Evolutionary conservation across 1,139 yeast genomes (phyloP).

Genomic region (Saccharomyces pastorianus): DNA sequence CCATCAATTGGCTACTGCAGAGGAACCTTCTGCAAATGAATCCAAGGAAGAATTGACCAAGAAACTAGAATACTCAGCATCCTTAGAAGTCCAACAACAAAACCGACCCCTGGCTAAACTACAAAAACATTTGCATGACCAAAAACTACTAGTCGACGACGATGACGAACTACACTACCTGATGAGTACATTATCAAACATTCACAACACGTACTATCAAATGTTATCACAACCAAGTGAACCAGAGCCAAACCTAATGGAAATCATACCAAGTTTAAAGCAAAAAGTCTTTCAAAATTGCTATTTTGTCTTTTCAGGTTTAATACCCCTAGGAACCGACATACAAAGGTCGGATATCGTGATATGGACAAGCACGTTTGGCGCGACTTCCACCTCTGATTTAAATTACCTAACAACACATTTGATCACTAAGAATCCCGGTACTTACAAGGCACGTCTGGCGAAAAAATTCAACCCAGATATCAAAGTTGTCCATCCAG

Average conservation of each 20-base stretch:
- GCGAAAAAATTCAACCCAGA: constrained; percentile 58
- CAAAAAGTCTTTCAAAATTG: constrained; percentile 57
- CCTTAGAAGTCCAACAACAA: constrained; percentile 36
- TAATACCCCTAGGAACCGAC: constrained; percentile 70
- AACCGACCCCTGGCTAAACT: constrained; percentile 77
- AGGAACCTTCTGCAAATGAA: constrained; percentile 23
- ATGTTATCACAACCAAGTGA: constrained; percentile 15
- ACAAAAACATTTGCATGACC: constrained; percentile 66
- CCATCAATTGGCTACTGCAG: constrained; percentile 19
- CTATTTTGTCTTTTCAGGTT: constrained; percentile 74
- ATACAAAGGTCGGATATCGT: constrained; percentile 75
- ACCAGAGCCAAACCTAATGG: constrained; percentile 43
- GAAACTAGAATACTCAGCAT: constrained; percentile 33
- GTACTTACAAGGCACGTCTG: constrained; percentile 69
- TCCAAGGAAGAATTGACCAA: constrained; percentile 37
- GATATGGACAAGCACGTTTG: constrained; percentile 86
- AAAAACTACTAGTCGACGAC: constrained; percentile 63
- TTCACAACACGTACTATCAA: constrained; percentile 62
- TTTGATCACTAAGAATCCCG: constrained; percentile 70
- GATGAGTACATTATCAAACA: constrained; percentile 51
- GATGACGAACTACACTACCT: constrained; percentile 66
- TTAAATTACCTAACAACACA: constrained; percentile 76
- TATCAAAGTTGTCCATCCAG: constrained; percentile 75
- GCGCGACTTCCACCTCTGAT: constrained; percentile 75
- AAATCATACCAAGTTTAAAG: constrained; percentile 50